These are phyloP conservation scores for Neofusicoccum kwambonambiense DNA, from an alignment of 2,329 filamentous ascomycete species.

Conservation along the genomic window DNA sequence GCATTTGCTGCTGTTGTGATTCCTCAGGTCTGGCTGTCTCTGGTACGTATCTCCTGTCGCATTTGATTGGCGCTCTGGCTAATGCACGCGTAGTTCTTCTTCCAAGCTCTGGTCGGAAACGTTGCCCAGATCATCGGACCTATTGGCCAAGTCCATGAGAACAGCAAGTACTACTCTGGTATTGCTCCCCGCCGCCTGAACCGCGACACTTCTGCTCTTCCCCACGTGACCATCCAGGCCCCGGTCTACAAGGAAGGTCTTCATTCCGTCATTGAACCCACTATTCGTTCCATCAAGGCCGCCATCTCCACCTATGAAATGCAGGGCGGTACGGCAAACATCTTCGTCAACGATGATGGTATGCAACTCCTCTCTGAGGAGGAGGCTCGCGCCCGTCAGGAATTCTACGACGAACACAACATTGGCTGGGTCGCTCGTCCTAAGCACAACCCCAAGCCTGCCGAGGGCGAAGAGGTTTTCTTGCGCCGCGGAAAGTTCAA, in stretches of 20 bases:
- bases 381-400: slow-evolving; percentile 43
- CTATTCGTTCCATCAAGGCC: slow-evolving; percentile 73
- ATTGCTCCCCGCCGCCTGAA: slow-evolving; percentile 39
- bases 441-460: slow-evolving; percentile 52
- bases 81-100: slow-evolving; percentile 42
- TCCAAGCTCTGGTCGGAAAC: slow-evolving; percentile 44
- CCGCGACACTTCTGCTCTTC: slow-evolving; percentile 35
- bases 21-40: slow-evolving; percentile 58
- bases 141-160: slow-evolving; percentile 43
- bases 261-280: slow-evolving; percentile 64
- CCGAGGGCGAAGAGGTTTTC: slow-evolving; percentile 48
- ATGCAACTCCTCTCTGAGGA: slow-evolving; percentile 63
- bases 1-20: slow-evolving; percentile 54
- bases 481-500: slow-evolving; percentile 65
- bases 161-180: slow-evolving; percentile 49
- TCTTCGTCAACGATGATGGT: slow-evolving; percentile 75
- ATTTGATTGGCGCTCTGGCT: not conserved
- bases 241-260: slow-evolving; percentile 46
- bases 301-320: slow-evolving; percentile 75
- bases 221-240: slow-evolving; percentile 56
- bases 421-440: slow-evolving; percentile 53
- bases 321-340: slow-evolving; percentile 74
- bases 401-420: slow-evolving; percentile 51
- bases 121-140: slow-evolving; percentile 45
- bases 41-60: slow-evolving; percentile 38